A percentile compares a stretch with the other conserved stretches of the same genome.
phyloP scores from a whole-genome alignment of 129 eudicot species.

The Tanacetum coccineum region DNA sequence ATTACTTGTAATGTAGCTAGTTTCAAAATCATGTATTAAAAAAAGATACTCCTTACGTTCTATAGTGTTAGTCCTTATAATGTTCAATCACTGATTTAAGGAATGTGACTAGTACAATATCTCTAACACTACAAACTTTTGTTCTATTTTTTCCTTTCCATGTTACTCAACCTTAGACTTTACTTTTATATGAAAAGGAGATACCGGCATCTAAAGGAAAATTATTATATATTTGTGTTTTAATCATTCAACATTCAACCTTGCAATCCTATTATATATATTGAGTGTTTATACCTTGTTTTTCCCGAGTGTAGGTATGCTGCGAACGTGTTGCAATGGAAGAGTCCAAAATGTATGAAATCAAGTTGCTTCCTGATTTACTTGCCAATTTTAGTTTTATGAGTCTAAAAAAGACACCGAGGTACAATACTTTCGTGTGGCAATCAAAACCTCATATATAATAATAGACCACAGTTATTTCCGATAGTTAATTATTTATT shows the following conservation, averaged over 20 bases:
- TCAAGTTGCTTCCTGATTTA: constrained; percentile 6
- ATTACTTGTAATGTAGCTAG: background rate
- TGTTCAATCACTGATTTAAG: background rate
- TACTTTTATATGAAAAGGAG: background rate
- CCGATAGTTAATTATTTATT: background rate
- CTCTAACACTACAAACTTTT: background rate
- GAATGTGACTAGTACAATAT: background rate
- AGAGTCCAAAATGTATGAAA: background rate
- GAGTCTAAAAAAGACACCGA: constrained; percentile 3
- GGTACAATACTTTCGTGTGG: constrained; percentile 2
- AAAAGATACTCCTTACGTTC: background rate
- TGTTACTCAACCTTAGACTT: background rate
- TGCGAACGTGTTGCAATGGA: constrained; percentile 10
- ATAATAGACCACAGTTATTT: constrained; percentile 14
- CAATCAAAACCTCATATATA: background rate
- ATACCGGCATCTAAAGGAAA: background rate
- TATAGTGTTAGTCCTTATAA: background rate
- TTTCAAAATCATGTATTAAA: background rate
- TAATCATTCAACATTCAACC: constrained; percentile 1
- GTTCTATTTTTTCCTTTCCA: background rate
- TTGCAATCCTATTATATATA: constrained; percentile 1
- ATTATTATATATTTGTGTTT: background rate
- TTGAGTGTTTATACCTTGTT: background rate
- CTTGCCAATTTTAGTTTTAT: constrained; percentile 1
- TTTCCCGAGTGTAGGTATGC: constrained; percentile 10